phyloP scores from a whole-genome alignment of 2,329 filamentous ascomycete species.

The Paraphoma sp. region DNA sequence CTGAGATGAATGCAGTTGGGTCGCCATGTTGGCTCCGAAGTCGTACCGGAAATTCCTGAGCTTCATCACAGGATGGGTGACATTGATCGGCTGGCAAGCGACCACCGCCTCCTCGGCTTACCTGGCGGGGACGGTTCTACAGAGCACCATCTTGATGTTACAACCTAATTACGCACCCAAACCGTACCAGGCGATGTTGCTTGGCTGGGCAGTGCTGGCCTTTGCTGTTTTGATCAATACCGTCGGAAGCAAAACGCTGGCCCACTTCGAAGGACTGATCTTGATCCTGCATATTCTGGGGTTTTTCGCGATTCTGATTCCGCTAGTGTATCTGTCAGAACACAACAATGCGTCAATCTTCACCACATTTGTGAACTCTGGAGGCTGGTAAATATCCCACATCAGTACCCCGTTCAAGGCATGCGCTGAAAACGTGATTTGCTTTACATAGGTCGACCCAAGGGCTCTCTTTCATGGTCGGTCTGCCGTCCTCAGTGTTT shows the following conservation, averaged over 20 bases:
- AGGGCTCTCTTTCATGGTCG: conserved; percentile 52
- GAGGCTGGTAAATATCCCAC: conserved; percentile 35
- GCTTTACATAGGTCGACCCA: conserved; percentile 37
- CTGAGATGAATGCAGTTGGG: conserved; percentile 20
- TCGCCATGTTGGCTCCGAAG: conserved; percentile 50
- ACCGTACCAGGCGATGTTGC: conserved; percentile 58
- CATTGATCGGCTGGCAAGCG: conserved; percentile 50
- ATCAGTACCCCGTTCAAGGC: no score
- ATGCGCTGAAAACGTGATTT: no score
- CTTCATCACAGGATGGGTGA: conserved; percentile 54
- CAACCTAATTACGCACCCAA: conserved; percentile 44
- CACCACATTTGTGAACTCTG: conserved; percentile 53
- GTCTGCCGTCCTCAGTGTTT: conserved; percentile 44
- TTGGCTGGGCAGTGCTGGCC: conserved; percentile 53
- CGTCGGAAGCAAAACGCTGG: conserved; percentile 51
- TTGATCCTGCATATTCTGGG: conserved; percentile 58
- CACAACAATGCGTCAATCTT: conserved; percentile 51
- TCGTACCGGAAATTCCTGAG: conserved; percentile 48
- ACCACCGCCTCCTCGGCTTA: conserved; percentile 36
- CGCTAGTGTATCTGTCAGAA: conserved; percentile 52
- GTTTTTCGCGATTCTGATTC: conserved; percentile 58
- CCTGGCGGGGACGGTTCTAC: conserved; percentile 33
- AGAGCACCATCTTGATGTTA: conserved; percentile 48
- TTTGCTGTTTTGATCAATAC: conserved; percentile 54
- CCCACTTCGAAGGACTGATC: conserved; percentile 55